Percentiles rank a stretch among this genome's conserved stretches.
Conservation (phyloP, 345 rosid species). For the Cardamine resedifolia region DNA sequence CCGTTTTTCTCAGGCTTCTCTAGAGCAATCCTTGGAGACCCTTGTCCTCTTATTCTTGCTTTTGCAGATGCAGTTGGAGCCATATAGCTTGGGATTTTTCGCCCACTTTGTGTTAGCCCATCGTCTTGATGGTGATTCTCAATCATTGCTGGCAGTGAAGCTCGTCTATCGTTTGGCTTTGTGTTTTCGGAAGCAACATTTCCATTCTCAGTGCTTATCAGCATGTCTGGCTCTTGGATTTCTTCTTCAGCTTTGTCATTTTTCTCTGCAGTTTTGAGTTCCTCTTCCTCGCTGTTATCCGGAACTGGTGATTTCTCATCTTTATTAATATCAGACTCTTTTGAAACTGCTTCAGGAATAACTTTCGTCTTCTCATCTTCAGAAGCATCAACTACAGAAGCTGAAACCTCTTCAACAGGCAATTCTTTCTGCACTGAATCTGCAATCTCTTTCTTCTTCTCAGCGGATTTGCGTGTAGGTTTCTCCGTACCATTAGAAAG, state of each 20-base stretch:
- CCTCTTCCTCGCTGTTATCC: constrained; percentile 35
- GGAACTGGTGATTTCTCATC: constrained; percentile 23
- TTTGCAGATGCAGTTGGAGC: constrained; percentile 84
- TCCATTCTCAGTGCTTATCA: constrained; percentile 42
- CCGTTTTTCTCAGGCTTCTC: constrained; percentile 56
- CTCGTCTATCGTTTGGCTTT: constrained; percentile 58
- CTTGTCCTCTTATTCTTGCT: constrained; percentile 77
- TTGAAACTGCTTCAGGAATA: constrained; percentile 23
- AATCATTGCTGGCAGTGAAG: constrained; percentile 62
- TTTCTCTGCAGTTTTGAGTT: constrained; percentile 39
- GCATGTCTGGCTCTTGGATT: constrained; percentile 36
- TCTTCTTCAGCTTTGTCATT: constrained; percentile 44
- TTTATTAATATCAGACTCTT: constrained; percentile 33
- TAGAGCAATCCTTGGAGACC: constrained; percentile 52
- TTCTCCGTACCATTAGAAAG: constrained; percentile 41
- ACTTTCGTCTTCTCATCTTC: constrained; percentile 40
- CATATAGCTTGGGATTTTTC: constrained; percentile 81
- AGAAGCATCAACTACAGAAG: constrained; percentile 27
- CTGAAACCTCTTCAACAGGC: constrained; percentile 32
- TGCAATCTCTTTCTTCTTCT: constrained; percentile 37
- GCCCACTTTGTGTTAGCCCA: constrained; percentile 44
- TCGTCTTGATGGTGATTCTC: constrained; percentile 52
- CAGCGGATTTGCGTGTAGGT: constrained; percentile 39
- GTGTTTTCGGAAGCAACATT: constrained; percentile 39
- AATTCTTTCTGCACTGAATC: constrained; percentile 32